Conservation (phyloP, 2,329 filamentous ascomycete species). For the Lachnellula subtilissima region DNA sequence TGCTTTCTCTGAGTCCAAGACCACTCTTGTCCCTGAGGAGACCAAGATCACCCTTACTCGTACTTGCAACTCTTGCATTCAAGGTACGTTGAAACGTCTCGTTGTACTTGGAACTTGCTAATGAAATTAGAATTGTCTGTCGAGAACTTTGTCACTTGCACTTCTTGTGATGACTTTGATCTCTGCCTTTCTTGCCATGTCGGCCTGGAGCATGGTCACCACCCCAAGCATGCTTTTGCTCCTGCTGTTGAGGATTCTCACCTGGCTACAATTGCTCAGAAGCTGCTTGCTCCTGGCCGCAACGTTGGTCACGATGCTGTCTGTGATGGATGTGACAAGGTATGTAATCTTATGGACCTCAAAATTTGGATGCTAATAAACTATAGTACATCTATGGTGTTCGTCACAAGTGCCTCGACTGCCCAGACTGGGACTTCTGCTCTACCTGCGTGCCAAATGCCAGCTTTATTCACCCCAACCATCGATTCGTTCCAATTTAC, state of each 20-base stretch:
- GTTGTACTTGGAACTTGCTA: slow-evolving; percentile 18
- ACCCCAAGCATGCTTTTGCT: slow-evolving; percentile 78
- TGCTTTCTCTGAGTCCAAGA: slow-evolving; percentile 21
- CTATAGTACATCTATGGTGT: slow-evolving; percentile 71
- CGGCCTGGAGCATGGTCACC: slow-evolving; percentile 76
- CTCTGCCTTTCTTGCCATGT: slow-evolving; percentile 80
- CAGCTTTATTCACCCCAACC: slow-evolving; percentile 66
- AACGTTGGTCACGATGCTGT: slow-evolving; percentile 80
- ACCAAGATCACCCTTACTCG: slow-evolving; percentile 31
- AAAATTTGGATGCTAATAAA: background rate
- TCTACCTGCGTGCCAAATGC: slow-evolving; percentile 66
- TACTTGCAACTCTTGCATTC: slow-evolving; percentile 62
- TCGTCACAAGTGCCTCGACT: slow-evolving; percentile 94
- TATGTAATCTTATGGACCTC: slow-evolving; percentile 24
- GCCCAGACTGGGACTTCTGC: slow-evolving; percentile 98
- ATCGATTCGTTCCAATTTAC: slow-evolving; percentile 87
- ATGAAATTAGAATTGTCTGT: slow-evolving; percentile 53
- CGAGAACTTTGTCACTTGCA: slow-evolving; percentile 79
- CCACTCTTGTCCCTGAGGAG: slow-evolving; percentile 23
- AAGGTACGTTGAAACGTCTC: slow-evolving; percentile 39
- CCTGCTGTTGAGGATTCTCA: slow-evolving; percentile 60
- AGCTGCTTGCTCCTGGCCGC: slow-evolving; percentile 72
- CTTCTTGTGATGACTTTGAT: slow-evolving; percentile 82
- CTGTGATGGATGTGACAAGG: slow-evolving; percentile 87
- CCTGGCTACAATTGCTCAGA: slow-evolving; percentile 56